phyloP scores from a whole-genome alignment of 331 rosid species.

The Acacia pycnantha region DNA sequence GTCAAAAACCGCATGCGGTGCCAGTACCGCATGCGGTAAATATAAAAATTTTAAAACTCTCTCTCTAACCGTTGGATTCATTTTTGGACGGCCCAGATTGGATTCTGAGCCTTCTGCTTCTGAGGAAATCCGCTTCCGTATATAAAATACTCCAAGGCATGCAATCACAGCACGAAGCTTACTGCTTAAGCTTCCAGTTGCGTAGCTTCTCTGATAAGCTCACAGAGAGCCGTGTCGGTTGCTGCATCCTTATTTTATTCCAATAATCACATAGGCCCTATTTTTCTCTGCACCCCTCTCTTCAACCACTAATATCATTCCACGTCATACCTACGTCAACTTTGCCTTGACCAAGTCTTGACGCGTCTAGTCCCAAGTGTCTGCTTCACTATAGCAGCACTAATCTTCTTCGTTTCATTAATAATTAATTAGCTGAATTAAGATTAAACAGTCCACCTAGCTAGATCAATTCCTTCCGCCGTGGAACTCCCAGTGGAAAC shows the following conservation, averaged over 20 bases:
- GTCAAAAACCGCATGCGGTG: too few species aligned
- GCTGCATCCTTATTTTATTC: neutral
- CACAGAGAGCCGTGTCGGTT: slow-evolving; percentile 37
- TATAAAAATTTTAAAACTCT: too few species aligned
- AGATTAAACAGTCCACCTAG: neutral
- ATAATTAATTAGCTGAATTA: neutral
- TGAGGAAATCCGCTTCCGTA: too few species aligned
- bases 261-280: neutral
- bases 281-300: neutral
- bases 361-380: neutral
- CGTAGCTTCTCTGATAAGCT: slow-evolving; percentile 59
- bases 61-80: too few species aligned
- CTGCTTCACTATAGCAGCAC: neutral
- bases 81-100: too few species aligned
- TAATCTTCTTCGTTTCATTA: neutral
- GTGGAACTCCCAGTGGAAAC: neutral
- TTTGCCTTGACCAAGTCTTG: neutral
- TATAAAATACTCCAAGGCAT: neutral
- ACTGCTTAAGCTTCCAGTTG: slow-evolving; percentile 46
- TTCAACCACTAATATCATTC: neutral
- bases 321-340: neutral
- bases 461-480: neutral
- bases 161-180: slow-evolving; percentile 33
- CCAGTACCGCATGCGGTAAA: too few species aligned
- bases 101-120: too few species aligned